Evolutionary conservation across 495 filamentous ascomycete genomes (phyloP), one percentile per base, ranked within the genome.

Genomic region (Lentithecium fluviatile): DNA sequence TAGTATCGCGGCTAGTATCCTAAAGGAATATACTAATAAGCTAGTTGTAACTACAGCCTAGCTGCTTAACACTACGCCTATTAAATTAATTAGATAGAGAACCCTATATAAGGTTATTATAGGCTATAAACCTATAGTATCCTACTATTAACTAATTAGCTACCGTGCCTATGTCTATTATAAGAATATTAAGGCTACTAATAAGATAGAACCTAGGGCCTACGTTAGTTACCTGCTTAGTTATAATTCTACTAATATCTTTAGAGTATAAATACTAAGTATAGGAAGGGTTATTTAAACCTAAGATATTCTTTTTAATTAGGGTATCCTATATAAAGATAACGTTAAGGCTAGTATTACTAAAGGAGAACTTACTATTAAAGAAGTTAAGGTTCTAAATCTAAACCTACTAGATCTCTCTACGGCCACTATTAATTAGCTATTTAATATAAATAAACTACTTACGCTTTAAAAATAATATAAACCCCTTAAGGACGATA

Each of bases 41-140:
- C 23, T 43, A 12, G 49, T 19, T 38, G 13, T 43, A 6, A 53
- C 34, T 36, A 56, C 56, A 19, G 26, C 37, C 11, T 64, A 64
- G 29, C 46, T 67, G 1, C 53, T 67, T 40, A 67, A 67, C 40
- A 24, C 58, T n/a, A 66, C 64, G 6, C 58, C 58, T 19, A 63
- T 29, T 24, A 15, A 54, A 45, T 19, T 7, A 2, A 19, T 62
- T 2, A 26, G 38, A n/a, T 69, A 64, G 66, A 57, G 21, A 24
- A 66, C 64, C 20, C 64, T 32, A n/a, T 34, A 43, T 42, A 24
- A 69, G 42, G 42, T 26, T 4, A 47, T 63, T 2, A 21, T 38
- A 2, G 42, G 21, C 0, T 10, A 10, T 15, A 57, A 54, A 45
- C 60, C 53, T 2, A 20, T 17, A 6, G 34, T 64, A 21, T 29